A percentile compares a stretch with the other conserved stretches of the same genome.
Conservation (phyloP, 352 stramenopile species). For the Phytophthora ohioensis region DNA sequence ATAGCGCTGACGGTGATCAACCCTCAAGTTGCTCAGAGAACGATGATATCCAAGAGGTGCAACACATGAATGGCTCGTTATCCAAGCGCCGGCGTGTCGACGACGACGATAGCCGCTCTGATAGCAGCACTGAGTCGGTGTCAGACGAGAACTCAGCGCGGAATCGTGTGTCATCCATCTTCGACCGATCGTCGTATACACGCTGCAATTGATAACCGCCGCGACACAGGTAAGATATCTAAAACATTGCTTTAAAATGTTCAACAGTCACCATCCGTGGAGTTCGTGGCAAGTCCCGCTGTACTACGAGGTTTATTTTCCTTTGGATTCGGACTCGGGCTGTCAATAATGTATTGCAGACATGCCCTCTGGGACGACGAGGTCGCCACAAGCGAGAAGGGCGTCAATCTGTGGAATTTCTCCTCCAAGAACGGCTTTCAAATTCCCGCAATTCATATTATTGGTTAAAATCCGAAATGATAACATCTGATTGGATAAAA, state of each 20-base stretch:
- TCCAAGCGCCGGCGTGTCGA: neutral
- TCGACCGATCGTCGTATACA: constrained; percentile 19
- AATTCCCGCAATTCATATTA: too few relatives aligned
- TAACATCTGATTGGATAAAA: too few relatives aligned
- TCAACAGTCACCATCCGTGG: constrained; percentile 19
- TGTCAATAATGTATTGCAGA: constrained; percentile 23
- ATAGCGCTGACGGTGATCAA: neutral
- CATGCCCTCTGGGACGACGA: constrained; percentile 2
- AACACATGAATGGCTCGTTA: neutral
- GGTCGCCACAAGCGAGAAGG: constrained; percentile 8
- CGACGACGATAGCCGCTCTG: neutral
- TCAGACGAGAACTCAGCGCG: neutral
- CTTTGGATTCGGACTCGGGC: constrained; percentile 13
- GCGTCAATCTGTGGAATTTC: constrained; percentile 23
- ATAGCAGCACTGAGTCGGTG: neutral
- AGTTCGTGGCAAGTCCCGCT: constrained; percentile 17
- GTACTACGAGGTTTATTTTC: constrained; percentile 23
- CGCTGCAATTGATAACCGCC: neutral
- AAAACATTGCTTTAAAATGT: constrained; percentile 28
- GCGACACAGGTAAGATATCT: constrained; percentile 25
- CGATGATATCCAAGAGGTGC: neutral
- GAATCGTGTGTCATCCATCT: constrained; percentile 20
- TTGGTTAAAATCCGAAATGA: too few relatives aligned
- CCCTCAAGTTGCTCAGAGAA: neutral
- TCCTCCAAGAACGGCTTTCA: neutral